Evolutionary conservation across 768 basidiomycete species (phyloP), one percentile per base, ranked within the genome.

Genomic region (Phylloporus rhodoxanthus): DNA sequence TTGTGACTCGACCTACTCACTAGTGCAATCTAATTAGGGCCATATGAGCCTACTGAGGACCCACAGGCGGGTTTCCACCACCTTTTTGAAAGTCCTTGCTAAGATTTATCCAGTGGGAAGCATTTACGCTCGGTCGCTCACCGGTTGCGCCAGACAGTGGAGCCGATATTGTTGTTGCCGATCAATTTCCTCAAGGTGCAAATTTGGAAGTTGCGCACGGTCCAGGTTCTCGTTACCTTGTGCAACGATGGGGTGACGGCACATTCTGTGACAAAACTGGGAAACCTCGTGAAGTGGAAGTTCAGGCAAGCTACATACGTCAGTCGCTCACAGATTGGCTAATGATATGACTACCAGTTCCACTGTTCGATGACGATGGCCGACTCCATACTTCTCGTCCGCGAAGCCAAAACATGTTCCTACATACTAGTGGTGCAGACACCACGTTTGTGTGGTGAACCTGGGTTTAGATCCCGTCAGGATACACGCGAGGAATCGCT

Each of bases 301-400:
- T 99, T 28, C 96, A 99, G 82, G 92, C 87, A 55, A 57, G 79
- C 68, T 30, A 32, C 21, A 37, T 43, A 32, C 15, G 10, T 50
- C 34, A 11, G n/a, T 47, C 45, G 14, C 55, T 23, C 28, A n/a
- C n/a, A 25, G 23, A 48, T 38, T 45, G 44, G 20, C 38, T 41
- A 41, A 45, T 48, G 17, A 52, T 11, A 47, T 21, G 15, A 28
- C 38, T 30, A 34, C 52, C 65, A 94, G 89, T 94, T 92, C 66
- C 93, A 97, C 69, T 97, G 93, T 68, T 91, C 91, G 54, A 91
- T 91, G 89, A 87, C 88, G 46, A 91, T 88, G 74, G 81, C 88
- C 36, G 93, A 97, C 71, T 81, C 80, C 30, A 90, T 97, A 58
- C 77, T 89, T 47, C 86, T 93, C 62, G 84, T 97, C 62, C 93